These are phyloP conservation scores for Trichomonas tenax DNA, from an alignment of 208 protist genomes.

Conservation along the genomic window DNA sequence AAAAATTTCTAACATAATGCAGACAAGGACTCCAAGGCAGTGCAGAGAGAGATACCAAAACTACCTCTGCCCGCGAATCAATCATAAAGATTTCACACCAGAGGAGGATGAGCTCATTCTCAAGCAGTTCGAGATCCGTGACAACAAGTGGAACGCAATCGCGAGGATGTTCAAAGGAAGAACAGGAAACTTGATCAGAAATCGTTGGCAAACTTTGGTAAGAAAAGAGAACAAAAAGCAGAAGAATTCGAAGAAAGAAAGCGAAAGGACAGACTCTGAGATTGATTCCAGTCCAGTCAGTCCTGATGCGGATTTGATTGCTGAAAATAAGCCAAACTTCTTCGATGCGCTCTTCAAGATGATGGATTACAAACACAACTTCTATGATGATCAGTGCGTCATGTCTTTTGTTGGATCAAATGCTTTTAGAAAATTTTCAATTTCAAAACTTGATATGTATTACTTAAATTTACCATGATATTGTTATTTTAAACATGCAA, in stretches of 20 bases:
- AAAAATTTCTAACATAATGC: not conserved
- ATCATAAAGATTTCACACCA: not conserved
- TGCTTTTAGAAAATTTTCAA: too few relatives aligned
- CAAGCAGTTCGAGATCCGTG: not conserved
- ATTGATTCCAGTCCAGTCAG: not conserved
- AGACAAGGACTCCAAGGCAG: not conserved
- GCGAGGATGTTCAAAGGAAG: not conserved
- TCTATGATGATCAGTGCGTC: not conserved
- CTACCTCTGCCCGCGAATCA: not conserved
- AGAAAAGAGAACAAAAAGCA: not conserved
- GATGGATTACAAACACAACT: not conserved
- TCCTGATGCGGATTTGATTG: not conserved
- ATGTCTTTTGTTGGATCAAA: not conserved
- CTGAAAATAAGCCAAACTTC: not conserved
- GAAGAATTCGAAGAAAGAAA: not conserved
- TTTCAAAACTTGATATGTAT: too few relatives aligned
- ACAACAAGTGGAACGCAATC: not conserved
- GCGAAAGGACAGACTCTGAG: not conserved
- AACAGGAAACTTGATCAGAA: not conserved
- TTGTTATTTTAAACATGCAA: too few relatives aligned
- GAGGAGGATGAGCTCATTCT: not conserved
- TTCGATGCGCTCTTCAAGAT: not conserved
- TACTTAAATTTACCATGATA: too few relatives aligned
- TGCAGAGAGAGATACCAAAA: not conserved
- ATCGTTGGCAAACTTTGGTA: not conserved